phyloP scores from a whole-genome alignment of 2,329 filamentous ascomycete species.

The Pseudodiploospora longispora region DNA sequence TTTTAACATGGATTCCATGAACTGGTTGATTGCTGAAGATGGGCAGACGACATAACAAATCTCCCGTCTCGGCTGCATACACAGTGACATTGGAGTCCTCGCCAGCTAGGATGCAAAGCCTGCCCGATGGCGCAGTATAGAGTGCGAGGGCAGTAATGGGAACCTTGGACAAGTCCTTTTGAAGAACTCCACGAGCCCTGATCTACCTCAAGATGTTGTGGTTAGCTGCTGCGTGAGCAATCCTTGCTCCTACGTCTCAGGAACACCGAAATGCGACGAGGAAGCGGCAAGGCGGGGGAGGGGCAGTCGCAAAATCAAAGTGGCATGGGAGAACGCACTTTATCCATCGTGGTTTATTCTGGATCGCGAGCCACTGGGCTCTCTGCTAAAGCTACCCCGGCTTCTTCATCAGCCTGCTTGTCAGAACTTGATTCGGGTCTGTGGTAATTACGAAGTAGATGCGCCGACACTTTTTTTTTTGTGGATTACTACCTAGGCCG shows the following conservation, averaged over 20 bases:
- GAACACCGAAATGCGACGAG: too few species aligned
- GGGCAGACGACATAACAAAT: constrained; percentile 31
- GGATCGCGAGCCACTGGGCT: too few species aligned
- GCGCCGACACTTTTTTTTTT: too few species aligned
- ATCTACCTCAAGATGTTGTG: background rate
- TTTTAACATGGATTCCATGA: constrained; percentile 57
- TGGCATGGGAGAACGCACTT: too few species aligned
- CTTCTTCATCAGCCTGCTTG: too few species aligned
- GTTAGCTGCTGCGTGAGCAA: constrained; percentile 48
- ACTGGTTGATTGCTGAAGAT: constrained; percentile 64
- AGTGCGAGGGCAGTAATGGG: constrained; percentile 56
- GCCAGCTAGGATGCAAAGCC: constrained; percentile 44
- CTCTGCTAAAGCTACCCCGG: too few species aligned
- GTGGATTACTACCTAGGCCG: too few species aligned
- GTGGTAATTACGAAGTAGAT: too few species aligned
- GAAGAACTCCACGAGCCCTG: constrained; percentile 12
- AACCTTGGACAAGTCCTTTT: constrained; percentile 34
- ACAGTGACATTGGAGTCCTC: constrained; percentile 52
- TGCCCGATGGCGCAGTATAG: constrained; percentile 25
- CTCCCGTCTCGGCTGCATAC: constrained; percentile 34
- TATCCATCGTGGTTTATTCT: too few species aligned
- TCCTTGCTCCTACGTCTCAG: constrained; percentile 34
- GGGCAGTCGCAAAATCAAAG: too few species aligned
- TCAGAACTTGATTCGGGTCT: too few species aligned
- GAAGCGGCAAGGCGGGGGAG: too few species aligned